Conservation (phyloP, 805 yeast genomes). For the Wickerhamiella parazyma region DNA sequence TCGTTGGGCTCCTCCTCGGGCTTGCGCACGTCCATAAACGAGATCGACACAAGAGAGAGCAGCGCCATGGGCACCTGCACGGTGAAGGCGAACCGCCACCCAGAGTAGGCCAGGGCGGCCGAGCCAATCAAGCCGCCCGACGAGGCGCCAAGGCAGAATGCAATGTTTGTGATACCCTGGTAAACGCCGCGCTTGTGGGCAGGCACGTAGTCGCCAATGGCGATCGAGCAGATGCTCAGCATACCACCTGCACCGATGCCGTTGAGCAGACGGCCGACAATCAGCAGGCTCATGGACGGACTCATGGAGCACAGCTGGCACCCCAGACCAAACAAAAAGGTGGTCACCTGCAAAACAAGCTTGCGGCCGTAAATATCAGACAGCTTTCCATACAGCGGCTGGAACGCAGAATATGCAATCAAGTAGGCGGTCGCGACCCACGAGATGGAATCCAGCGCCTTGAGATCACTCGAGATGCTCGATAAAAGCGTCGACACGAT, state of each 20-base stretch:
- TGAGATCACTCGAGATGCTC: slow-evolving; percentile 44
- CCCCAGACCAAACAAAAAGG: slow-evolving; percentile 34
- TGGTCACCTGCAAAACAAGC: slow-evolving; percentile 31
- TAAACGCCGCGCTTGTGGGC: slow-evolving; percentile 63
- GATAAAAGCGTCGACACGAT: slow-evolving; percentile 45
- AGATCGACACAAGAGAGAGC: slow-evolving; percentile 27
- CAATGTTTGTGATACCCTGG: slow-evolving; percentile 71
- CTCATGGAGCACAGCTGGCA: slow-evolving; percentile 41
- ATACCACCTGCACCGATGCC: slow-evolving; percentile 93
- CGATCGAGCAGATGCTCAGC: slow-evolving; percentile 58
- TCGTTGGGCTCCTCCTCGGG: slow-evolving; percentile 13
- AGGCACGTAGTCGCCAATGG: slow-evolving; percentile 65
- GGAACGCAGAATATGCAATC: slow-evolving; percentile 57
- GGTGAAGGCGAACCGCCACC: slow-evolving; percentile 47
- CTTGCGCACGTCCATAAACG: slow-evolving; percentile 9
- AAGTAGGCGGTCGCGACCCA: slow-evolving; percentile 68
- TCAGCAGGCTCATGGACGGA: slow-evolving; percentile 39
- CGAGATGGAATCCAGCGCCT: slow-evolving; percentile 36
- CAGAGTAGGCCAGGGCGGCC: slow-evolving; percentile 34
- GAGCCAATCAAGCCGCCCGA: slow-evolving; percentile 56
- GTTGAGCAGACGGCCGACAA: slow-evolving; percentile 63
- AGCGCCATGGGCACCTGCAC: slow-evolving; percentile 31
- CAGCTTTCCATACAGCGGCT: slow-evolving; percentile 58
- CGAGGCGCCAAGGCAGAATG: slow-evolving; percentile 65
- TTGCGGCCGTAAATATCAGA: slow-evolving; percentile 41